These are phyloP conservation scores for Cyclocybe cylindracea DNA, from an alignment of 768 basidiomycete species.

Conservation along the genomic window DNA sequence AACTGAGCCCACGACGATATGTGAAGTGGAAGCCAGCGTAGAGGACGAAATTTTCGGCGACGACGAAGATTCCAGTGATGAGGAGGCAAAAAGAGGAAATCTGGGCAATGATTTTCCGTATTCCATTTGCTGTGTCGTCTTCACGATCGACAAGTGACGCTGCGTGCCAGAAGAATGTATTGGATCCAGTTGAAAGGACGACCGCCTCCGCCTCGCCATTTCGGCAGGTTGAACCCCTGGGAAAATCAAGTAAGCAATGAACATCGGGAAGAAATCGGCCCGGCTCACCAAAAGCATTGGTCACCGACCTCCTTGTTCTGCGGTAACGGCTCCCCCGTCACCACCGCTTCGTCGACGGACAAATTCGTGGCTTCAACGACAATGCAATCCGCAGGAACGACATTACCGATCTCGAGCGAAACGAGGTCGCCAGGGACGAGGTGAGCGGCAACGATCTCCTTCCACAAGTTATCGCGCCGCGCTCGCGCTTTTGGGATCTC, in stretches of 20 bases:
- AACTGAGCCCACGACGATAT: slow-evolving; percentile 95
- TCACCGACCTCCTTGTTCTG: slow-evolving; percentile 89
- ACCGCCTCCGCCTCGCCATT: slow-evolving; percentile 99
- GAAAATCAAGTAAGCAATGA: slow-evolving; percentile 3
- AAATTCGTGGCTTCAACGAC: slow-evolving; percentile 96
- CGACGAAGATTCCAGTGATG: slow-evolving; percentile 92
- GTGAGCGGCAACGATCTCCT: slow-evolving; percentile 85
- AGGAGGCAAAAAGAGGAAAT: slow-evolving; percentile 98
- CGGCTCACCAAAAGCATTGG: slow-evolving; percentile 94
- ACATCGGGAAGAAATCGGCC: background rate
- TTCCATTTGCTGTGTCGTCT: slow-evolving; percentile 95
- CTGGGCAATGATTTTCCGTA: slow-evolving; percentile 97
- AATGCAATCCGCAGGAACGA: slow-evolving; percentile 97
- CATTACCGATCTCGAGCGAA: slow-evolving; percentile 98
- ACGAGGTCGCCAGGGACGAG: slow-evolving; percentile 97
- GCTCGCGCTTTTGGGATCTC: slow-evolving; percentile 92
- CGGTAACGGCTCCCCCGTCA: slow-evolving; percentile 97
- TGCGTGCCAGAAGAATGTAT: slow-evolving; percentile 99
- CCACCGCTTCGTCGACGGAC: slow-evolving; percentile 96
- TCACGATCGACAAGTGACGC: slow-evolving; percentile 97
- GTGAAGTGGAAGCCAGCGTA: slow-evolving; percentile 90
- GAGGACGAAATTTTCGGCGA: slow-evolving; percentile 91
- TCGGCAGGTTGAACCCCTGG: slow-evolving; percentile 94
- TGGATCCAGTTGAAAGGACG: slow-evolving; percentile 96
- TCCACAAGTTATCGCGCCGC: slow-evolving; percentile 82